Evolutionary conservation across 768 basidiomycete species (phyloP).

Genomic region (Rhizopogon vulgaris): DNA sequence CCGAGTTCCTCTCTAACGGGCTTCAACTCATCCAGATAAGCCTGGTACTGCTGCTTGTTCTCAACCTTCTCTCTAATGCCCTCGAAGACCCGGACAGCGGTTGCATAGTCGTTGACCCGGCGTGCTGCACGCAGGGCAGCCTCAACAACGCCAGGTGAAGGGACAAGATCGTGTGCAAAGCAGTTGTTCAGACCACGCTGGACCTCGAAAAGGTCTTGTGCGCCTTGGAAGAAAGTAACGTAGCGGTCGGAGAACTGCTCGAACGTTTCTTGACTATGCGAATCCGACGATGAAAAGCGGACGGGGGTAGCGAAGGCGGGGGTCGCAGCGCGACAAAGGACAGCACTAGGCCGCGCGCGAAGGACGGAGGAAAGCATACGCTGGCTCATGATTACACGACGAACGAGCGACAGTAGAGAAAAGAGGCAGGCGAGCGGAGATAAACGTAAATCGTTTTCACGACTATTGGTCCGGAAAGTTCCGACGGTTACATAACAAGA

Average conservation of each 20-base stretch:
- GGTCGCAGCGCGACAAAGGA: conserved; percentile 33
- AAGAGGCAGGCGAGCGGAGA: background rate
- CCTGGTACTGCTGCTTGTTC: conserved; percentile 91
- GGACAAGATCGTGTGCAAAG: conserved; percentile 97
- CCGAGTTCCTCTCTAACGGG: conserved; percentile 88
- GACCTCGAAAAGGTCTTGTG: conserved; percentile 96
- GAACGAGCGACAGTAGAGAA: background rate
- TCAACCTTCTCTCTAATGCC: conserved; percentile 97
- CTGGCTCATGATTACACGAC: conserved; percentile 41
- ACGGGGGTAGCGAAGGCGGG: conserved; percentile 34
- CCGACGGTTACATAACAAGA: too few relatives aligned
- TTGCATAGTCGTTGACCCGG: conserved; percentile 94
- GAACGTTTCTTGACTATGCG: conserved; percentile 85
- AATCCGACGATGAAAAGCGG: conserved; percentile 39
- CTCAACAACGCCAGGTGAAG: conserved; percentile 76
- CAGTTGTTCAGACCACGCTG: conserved; percentile 99
- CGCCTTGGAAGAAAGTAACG: conserved; percentile 86
- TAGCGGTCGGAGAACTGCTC: conserved; percentile 94
- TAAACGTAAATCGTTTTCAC: conserved; percentile 8
- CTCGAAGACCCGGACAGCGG: conserved; percentile 94
- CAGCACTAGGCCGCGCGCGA: conserved; percentile 49
- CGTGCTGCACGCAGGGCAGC: conserved; percentile 83
- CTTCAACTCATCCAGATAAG: conserved; percentile 88
- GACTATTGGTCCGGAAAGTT: too few relatives aligned
- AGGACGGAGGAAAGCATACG: conserved; percentile 57